phyloP scores from a whole-genome alignment of 371 early-diverging fungal species.

The Catenaria anguillulae region DNA sequence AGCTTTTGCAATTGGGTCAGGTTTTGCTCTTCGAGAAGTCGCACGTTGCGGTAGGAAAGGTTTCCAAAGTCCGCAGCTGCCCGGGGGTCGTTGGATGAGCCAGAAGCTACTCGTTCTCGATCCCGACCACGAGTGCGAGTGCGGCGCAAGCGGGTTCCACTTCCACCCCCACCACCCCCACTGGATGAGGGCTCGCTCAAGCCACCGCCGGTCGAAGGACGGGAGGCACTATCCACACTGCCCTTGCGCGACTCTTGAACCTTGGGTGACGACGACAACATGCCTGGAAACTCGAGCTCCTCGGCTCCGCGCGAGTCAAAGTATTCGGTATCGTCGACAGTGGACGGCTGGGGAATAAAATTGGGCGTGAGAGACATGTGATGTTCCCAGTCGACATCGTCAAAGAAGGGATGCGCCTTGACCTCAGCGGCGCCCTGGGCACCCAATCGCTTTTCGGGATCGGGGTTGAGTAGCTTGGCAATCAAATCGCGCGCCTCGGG shows the following conservation, averaged over 20 bases:
- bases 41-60: conserved; percentile 78
- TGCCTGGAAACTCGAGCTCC: conserved; percentile 11
- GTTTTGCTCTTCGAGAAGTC: conserved; percentile 76
- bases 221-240: no score
- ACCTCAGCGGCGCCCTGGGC: conserved; percentile 47
- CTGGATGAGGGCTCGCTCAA: background rate
- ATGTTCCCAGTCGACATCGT: conserved; percentile 47
- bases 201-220: background rate
- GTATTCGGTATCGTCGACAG: conserved; percentile 76
- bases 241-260: background rate
- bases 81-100: no score
- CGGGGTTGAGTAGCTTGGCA: conserved; percentile 54
- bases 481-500: conserved; percentile 78
- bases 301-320: conserved; percentile 71
- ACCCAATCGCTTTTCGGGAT: conserved; percentile 63
- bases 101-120: no score
- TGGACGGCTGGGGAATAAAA: conserved; percentile 67
- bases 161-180: no score
- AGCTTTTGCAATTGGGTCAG: conserved; percentile 37
- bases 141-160: no score
- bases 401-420: conserved; percentile 46
- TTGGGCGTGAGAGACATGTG: conserved; percentile 50
- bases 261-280: background rate
- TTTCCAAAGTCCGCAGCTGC: conserved; percentile 88
- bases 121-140: no score